Base-by-base conservation (phyloP, 1,284 basidiomycete genomes). In the Ceratobasidium sp. region DNA sequence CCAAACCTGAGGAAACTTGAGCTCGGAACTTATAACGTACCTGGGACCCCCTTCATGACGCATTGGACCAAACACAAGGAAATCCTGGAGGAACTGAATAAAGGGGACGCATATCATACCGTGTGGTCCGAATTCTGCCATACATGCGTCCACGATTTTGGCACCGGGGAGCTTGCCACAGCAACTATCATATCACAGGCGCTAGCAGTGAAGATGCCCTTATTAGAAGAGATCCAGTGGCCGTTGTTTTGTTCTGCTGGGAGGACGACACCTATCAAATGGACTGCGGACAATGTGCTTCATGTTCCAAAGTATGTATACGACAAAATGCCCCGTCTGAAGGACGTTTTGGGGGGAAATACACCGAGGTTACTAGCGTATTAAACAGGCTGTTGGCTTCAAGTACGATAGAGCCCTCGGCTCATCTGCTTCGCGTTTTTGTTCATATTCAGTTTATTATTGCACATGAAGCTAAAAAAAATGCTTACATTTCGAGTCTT, bases 191-290 rank as follows among this genome's bases (percentile, higher is more conserved):
- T 38, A 33, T 61, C 59, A 5, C 28, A 61, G 17, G 28, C 59
- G 2, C 33, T 61, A 17, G 33, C 33, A 5, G 7, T 20, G 3
- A 20, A 38, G 3, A 61, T 61, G 59, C 59, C 59, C 10, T 20
- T 4, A 4, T 17, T 61, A 17, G 28, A 61, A 20, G 33, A 20
- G 33, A 40, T 61, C 28, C 17, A 28, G 3, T 61, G 59, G 59
- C 59, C 59, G 28, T 17, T 61, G 59, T 61, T 61, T 61, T 61
- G 28, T 40, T 61, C 59, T 20, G 33, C 28, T 7, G 59, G 33
- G 33, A 38, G 33, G 6, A 40, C 12, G 26, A 20, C 15, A 2
- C 17, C 48, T 50, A 13, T 61, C 28, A 17, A 23, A 33, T 33
- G 33, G 33, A 38, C 33, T 61, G 33, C 26, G 15, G 33, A 28